Evolutionary conservation across 352 stramenopile genomes (phyloP), one percentile per base, ranked within the genome.

Genomic region (Halophytophthora polymorphica): DNA sequence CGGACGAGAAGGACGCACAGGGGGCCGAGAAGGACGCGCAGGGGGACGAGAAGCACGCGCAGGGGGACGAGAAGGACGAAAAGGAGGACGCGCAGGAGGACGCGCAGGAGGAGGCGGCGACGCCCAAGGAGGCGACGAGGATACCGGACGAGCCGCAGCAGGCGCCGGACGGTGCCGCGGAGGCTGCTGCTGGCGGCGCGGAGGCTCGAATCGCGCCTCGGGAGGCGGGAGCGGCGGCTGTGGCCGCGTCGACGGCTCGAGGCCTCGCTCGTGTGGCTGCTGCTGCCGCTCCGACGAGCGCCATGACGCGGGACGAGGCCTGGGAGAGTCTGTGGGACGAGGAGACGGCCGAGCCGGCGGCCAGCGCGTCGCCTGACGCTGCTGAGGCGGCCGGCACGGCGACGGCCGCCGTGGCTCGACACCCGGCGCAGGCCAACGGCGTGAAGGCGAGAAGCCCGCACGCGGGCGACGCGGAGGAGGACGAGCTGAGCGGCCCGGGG

Each of bases 311-410:
- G 38, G 82, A 92, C 44, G 82, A 92, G 59, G 82, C 82, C 0
- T 90, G 76, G 48, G 82, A 92, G 31, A 92, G 82, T 35, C 80
- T 92, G 74, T 85, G 69, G 69, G 78, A 72, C 23, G 64, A 89
- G 23, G 63, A 86, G 21, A 50, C 64, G 22, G 69, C 76, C n/a
- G 73, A 83, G 6, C 6, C 12, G 29, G 29, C 29, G 6, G 29
- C 12, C 6, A 12, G 12, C 6, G 29, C 29, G 12, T 34, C 29
- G 6, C 29, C 29, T 6, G 12, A 65, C n/a, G 22, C 39, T 37
- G 2, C 34, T 19, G 54, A 14, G 35, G 39, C 45, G 11, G 12
- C 33, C 3, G 31, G 56, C 35, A 11, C 19, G 46, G 45, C 21
- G 21, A 47, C 38, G 34, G 37, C 8, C n/a, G 49, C 13, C 2